A percentile compares a stretch with the other conserved stretches of the same genome.
Conservation (phyloP, 2,329 filamentous ascomycete species). For the Dryadomyces quercus-mongolicae region DNA sequence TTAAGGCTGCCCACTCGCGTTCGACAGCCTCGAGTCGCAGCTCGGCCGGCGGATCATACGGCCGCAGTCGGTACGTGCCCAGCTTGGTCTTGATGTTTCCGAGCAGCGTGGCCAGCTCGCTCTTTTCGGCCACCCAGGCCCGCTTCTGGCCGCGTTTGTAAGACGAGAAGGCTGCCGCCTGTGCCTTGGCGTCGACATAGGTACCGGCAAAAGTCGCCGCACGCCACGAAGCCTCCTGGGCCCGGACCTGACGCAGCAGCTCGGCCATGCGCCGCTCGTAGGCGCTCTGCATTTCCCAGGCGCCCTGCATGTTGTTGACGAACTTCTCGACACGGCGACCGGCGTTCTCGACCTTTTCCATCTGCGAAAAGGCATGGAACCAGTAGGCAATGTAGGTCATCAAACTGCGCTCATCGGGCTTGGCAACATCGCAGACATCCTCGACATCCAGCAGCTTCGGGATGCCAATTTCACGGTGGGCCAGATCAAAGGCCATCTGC, state of each 20-base stretch:
- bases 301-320: constrained; percentile 95
- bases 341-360: constrained; percentile 97
- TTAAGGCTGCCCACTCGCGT: constrained; percentile 65
- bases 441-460: constrained; percentile 92
- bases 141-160: constrained; percentile 90
- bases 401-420: constrained; percentile 88
- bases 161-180: constrained; percentile 67
- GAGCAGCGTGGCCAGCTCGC: constrained; percentile 79
- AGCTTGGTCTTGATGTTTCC: constrained; percentile 99
- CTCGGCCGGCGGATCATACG: constrained; percentile 81
- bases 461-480: constrained; percentile 91
- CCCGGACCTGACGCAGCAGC: constrained; percentile 61
- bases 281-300: constrained; percentile 98
- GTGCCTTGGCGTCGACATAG: constrained; percentile 82
- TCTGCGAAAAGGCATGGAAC: constrained; percentile 99
- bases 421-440: constrained; percentile 92
- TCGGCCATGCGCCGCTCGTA: constrained; percentile 87
- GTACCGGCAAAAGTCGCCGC: constrained; percentile 78
- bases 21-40: constrained; percentile 75
- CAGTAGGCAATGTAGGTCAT: constrained; percentile 99
- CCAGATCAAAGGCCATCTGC: constrained; percentile 95
- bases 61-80: constrained; percentile 80
- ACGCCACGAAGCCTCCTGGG: constrained; percentile 66
- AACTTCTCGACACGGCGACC: constrained; percentile 96
- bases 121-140: constrained; percentile 96